These are phyloP conservation scores for Eucalyptus polybractea DNA, from an alignment of 345 rosid species.

Conservation along the genomic window DNA sequence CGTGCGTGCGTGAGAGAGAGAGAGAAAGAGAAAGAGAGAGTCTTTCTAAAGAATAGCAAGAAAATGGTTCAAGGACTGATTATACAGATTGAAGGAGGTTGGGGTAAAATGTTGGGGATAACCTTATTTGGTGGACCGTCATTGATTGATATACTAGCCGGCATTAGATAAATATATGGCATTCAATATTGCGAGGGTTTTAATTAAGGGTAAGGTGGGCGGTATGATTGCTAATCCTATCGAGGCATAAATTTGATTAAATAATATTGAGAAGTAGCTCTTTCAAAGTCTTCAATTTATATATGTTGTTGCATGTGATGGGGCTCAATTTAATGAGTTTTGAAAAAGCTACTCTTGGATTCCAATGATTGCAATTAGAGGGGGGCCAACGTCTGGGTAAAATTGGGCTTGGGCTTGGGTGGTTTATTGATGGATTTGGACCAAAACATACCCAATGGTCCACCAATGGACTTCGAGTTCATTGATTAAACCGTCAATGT, in stretches of 20 bases:
- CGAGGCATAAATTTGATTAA: background rate
- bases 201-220: background rate
- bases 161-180: background rate
- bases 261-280: background rate
- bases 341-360: background rate
- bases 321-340: background rate
- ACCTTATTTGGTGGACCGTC: background rate
- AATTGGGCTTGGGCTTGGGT: background rate
- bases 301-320: background rate
- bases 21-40: background rate
- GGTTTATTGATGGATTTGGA: background rate
- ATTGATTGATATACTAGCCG: background rate
- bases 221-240: background rate
- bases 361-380: background rate
- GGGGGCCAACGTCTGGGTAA: background rate
- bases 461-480: background rate
- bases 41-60: background rate
- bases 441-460: background rate
- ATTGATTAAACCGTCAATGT: background rate
- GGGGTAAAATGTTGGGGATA: background rate
- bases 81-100: background rate
- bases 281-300: too few relatives aligned
- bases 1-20: background rate
- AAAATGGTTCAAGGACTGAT: background rate
- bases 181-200: background rate